phyloP scores from a whole-genome alignment of 2,329 filamentous ascomycete species.

The Alternaria solani region DNA sequence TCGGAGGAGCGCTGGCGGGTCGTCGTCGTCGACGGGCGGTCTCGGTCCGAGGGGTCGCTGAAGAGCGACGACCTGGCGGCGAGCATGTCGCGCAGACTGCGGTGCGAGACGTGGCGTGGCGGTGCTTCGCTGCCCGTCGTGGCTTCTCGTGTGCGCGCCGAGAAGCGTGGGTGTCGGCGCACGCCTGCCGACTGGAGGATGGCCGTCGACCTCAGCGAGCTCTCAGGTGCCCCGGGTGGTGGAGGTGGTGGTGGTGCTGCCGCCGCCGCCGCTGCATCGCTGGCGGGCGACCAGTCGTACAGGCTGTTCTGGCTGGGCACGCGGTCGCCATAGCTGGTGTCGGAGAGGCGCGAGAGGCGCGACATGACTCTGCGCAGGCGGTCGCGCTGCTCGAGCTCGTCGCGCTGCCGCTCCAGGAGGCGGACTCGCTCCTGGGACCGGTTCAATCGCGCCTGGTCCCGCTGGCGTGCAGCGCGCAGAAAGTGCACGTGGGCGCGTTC shows the following conservation, averaged over 20 bases:
- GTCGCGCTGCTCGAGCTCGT: conserved; percentile 52
- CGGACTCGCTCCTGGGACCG: conserved; percentile 36
- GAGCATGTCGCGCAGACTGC: conserved; percentile 39
- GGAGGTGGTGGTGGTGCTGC: too few species aligned
- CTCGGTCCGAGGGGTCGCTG: conserved; percentile 9
- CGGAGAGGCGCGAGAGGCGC: conserved; percentile 55
- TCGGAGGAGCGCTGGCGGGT: conserved; percentile 21
- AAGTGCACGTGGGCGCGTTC: conserved; percentile 27
- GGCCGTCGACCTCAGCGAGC: conserved; percentile 50
- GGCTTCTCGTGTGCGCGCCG: conserved; percentile 45
- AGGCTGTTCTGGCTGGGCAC: conserved; percentile 62
- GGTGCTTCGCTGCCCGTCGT: conserved; percentile 47
- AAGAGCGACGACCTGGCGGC: conserved; percentile 29
- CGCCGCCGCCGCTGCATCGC: conserved; percentile 24
- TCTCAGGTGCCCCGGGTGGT: conserved; percentile 36
- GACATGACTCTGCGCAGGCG: conserved; percentile 57
- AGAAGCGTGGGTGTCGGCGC: conserved; percentile 51
- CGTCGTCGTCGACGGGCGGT: conserved; percentile 1
- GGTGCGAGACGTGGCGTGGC: conserved; percentile 22
- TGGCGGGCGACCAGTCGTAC: conserved; percentile 68
- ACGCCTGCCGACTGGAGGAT: conserved; percentile 50
- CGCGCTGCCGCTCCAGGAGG: conserved; percentile 42
- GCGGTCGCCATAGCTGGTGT: conserved; percentile 60
- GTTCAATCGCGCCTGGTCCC: conserved; percentile 31
- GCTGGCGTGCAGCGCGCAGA: conserved; percentile 55